These are phyloP conservation scores for Sequoiadendron giganteum DNA, from an alignment of 75 land plant species.

Conservation along the genomic window DNA sequence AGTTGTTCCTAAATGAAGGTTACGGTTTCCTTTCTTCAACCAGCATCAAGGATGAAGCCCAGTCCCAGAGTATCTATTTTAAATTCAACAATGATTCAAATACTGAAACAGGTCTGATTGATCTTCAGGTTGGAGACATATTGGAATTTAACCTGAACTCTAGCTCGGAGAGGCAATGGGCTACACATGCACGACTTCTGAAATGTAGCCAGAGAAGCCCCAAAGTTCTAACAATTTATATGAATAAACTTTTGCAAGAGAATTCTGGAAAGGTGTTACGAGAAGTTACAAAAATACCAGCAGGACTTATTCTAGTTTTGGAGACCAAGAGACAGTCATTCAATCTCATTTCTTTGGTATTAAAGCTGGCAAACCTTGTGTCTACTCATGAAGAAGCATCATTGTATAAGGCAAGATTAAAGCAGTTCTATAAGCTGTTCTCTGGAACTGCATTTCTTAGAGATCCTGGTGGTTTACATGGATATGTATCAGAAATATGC, in stretches of 20 bases:
- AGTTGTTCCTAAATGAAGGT: not conserved
- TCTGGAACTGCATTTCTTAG: slow-evolving; percentile 4
- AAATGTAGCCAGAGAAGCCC: not conserved
- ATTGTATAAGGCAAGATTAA: not conserved
- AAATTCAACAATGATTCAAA: slow-evolving; percentile 4
- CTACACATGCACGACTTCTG: not conserved
- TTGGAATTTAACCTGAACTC: not conserved
- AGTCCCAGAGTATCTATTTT: not conserved
- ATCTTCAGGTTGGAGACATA: slow-evolving; percentile 3
- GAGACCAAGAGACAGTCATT: not conserved
- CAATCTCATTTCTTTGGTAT: not conserved
- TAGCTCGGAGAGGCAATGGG: not conserved
- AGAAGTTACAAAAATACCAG: not conserved
- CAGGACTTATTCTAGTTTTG: not conserved
- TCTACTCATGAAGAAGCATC: not conserved
- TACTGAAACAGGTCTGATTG: not conserved
- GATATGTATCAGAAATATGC: not conserved
- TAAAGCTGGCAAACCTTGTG: slow-evolving; percentile 1
- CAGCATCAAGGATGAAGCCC: not conserved
- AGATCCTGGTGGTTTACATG: not conserved
- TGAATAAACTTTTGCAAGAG: slow-evolving; percentile 6
- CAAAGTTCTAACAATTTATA: not conserved
- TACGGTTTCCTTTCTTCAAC: slow-evolving; percentile 1
- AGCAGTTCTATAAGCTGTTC: slow-evolving; percentile 5
- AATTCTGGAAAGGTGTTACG: not conserved